Conservation (phyloP, 495 filamentous ascomycete genomes). For the Neurospora terricola region DNA sequence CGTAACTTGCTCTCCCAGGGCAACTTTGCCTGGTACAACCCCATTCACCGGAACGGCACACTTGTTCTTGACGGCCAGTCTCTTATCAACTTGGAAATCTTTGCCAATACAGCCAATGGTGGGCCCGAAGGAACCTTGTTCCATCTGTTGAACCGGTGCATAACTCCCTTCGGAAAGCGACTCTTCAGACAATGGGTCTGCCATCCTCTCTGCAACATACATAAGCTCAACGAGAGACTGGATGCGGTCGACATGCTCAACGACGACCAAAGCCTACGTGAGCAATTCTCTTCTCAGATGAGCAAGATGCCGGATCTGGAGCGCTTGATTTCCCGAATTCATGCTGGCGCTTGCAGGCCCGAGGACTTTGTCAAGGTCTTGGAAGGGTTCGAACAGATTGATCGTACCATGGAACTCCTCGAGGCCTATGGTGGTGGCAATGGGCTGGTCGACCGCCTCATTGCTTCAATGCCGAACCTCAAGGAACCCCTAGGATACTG, state of each 20-base stretch:
- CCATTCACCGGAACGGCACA: slow-evolving; percentile 86
- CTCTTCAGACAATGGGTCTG: slow-evolving; percentile 97
- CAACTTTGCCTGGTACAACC: slow-evolving; percentile 87
- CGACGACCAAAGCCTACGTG: slow-evolving; percentile 63
- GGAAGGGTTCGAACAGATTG: slow-evolving; percentile 95
- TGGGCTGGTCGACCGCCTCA: slow-evolving; percentile 75
- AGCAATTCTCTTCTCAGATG: slow-evolving; percentile 76
- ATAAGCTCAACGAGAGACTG: slow-evolving; percentile 84
- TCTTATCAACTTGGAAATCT: slow-evolving; percentile 93
- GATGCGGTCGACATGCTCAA: slow-evolving; percentile 94
- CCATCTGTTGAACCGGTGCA: slow-evolving; percentile 80
- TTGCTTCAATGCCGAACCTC: slow-evolving; percentile 78
- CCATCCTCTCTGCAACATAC: slow-evolving; percentile 79
- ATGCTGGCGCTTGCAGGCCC: slow-evolving; percentile 77
- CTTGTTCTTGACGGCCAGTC: slow-evolving; percentile 94
- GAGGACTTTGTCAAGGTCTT: slow-evolving; percentile 91
- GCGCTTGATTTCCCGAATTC: slow-evolving; percentile 85
- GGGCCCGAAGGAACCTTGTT: slow-evolving; percentile 79
- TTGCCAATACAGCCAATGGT: slow-evolving; percentile 88
- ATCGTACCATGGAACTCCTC: slow-evolving; percentile 76
- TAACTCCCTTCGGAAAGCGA: slow-evolving; percentile 95
- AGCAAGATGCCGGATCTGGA: slow-evolving; percentile 91
- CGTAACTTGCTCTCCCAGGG: slow-evolving; percentile 78
- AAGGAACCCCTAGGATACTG: slow-evolving; percentile 63
- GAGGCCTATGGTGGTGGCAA: slow-evolving; percentile 58